Evolutionary conservation across 345 rosid genomes (phyloP).

Genomic region (Atalantia buxifolia): DNA sequence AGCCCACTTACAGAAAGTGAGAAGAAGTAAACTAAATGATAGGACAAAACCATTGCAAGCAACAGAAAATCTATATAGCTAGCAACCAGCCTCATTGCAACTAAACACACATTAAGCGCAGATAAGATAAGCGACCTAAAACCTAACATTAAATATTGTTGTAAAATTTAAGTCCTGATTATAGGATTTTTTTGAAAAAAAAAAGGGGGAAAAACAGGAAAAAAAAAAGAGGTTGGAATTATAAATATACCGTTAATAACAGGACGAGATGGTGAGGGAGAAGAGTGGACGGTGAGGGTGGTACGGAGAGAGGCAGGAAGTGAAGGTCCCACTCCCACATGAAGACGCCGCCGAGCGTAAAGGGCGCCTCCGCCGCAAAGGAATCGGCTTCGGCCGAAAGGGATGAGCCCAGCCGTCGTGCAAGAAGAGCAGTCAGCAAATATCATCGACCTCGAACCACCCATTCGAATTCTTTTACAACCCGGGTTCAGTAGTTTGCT

Average conservation of each 20-base stretch:
- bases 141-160: no score
- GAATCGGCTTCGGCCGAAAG: conserved; percentile 23
- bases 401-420: conserved; percentile 36
- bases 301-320: conserved; percentile 6
- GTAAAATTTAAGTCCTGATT: no score
- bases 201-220: no score
- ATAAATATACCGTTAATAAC: conserved; percentile 21
- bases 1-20: neutral
- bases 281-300: conserved; percentile 23
- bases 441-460: conserved; percentile 28
- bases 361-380: neutral
- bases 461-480: conserved; percentile 18
- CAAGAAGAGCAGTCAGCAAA: conserved; percentile 46
- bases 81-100: neutral
- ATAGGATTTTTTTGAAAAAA: no score
- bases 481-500: neutral
- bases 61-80: neutral
- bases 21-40: neutral
- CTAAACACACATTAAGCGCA: neutral
- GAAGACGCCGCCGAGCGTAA: conserved; percentile 29
- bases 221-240: neutral
- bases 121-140: neutral
- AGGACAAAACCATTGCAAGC: neutral
- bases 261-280: conserved; percentile 25
- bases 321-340: conserved; percentile 14